Base-by-base conservation (phyloP, 2,329 filamentous ascomycete species). In the Penicillium digitatum region DNA sequence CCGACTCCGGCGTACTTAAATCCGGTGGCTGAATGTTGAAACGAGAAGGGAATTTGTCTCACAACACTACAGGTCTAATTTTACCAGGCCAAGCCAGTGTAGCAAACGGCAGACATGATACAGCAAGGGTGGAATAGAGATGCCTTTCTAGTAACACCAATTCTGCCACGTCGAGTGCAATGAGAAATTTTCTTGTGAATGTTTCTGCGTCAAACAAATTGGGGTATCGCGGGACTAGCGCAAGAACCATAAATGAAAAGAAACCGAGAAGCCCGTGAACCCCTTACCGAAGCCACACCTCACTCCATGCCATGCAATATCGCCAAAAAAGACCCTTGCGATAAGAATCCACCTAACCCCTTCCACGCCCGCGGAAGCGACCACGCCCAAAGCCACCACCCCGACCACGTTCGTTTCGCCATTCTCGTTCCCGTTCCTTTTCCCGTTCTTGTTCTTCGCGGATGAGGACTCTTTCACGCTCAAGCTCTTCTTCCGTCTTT, bases 401-500 rank as follows among this genome's bases (percentile, higher is more conserved):
- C 27, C 76, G 78, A 65, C 80, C 74, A 69, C 82, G 72, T 76
- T 82, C 71, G 70, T 73, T 75, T 63, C 77, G 72, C 69, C 79
- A 78, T 61, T 81, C 79, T 56, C 81, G 78, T 62, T 80, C 80
- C 52, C 78, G 78, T 65, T 81, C 80, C 59, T 79, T 77, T 63
- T 81, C 75, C 54, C 75, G 74, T 67, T 81, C 78, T 62, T 85
- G 83, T 69, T 87, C 81, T 65, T 85, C 83, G 49, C 84, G 82
- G 16, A 82, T 76, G 60, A 80, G 74, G 35, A 73, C 72, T 32
- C 72, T 77, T 58, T 86, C 84, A 49, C 76, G 76, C 69, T 85
- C 84, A 43, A 85, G 78, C 78, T 87, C 89, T 60, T 88, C 85
- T 29, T 83, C 83, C 8, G 87, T 90, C 77, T 87, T 88, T 70